Evolutionary conservation across 345 rosid species (phyloP).

Genomic region (Eucalyptus pauciflora): DNA sequence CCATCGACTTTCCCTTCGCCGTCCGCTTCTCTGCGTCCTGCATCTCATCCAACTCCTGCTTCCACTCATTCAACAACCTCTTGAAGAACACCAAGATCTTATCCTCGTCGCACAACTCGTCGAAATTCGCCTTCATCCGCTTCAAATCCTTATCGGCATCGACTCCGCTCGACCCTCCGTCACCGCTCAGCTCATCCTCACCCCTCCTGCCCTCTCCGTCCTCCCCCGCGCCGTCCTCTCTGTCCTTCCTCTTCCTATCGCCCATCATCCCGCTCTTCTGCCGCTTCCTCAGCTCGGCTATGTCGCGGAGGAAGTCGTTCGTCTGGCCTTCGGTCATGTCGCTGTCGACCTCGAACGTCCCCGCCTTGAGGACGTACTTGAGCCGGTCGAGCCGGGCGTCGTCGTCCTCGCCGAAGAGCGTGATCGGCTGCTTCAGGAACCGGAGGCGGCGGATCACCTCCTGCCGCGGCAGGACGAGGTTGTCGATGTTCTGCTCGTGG

Average conservation of each 20-base stretch:
- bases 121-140: constrained; percentile 78
- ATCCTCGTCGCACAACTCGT: constrained; percentile 86
- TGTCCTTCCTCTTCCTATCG: constrained; percentile 71
- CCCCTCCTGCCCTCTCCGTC: constrained; percentile 66
- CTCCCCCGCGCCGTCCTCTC: constrained; percentile 67
- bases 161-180: constrained; percentile 87
- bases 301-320: constrained; percentile 92
- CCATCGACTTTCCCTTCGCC: constrained; percentile 83
- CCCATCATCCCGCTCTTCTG: constrained; percentile 70
- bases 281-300: constrained; percentile 81
- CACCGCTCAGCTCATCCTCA: constrained; percentile 67
- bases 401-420: constrained; percentile 94
- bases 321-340: constrained; percentile 95
- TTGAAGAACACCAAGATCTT: constrained; percentile 89
- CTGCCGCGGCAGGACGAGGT: constrained; percentile 64
- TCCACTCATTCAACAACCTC: constrained; percentile 88
- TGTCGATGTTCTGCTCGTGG: constrained; percentile 73
- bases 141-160: constrained; percentile 83
- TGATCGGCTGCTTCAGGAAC: constrained; percentile 81
- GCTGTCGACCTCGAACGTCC: constrained; percentile 85
- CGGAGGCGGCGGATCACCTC: constrained; percentile 92
- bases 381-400: constrained; percentile 75
- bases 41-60: constrained; percentile 81
- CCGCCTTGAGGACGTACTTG: constrained; percentile 71
- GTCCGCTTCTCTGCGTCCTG: constrained; percentile 73